Evolutionary conservation across 208 protist genomes (phyloP).

Genomic region (Wallacemonas sp.): DNA sequence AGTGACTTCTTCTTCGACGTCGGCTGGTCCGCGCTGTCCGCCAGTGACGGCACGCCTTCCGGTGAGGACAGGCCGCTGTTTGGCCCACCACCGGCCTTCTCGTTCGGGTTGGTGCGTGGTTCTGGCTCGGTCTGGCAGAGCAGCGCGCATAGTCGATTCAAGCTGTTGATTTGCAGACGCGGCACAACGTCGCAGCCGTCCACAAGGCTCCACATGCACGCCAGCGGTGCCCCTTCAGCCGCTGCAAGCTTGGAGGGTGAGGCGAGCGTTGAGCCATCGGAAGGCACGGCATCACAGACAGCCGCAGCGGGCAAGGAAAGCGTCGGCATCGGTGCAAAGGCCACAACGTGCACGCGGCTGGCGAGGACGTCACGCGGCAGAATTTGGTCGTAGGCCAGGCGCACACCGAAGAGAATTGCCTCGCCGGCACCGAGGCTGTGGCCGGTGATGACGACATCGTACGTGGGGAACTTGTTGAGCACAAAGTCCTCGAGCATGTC

Average conservation of each 20-base stretch:
- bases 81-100: constrained; percentile 21
- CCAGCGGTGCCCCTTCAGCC: background rate
- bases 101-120: background rate
- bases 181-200: constrained; percentile 57
- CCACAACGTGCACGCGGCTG: constrained; percentile 46
- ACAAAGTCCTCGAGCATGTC: constrained; percentile 42
- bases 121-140: constrained; percentile 8
- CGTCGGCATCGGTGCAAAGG: constrained; percentile 65
- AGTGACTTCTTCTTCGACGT: background rate
- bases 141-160: constrained; percentile 45
- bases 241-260: background rate
- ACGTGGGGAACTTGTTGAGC: constrained; percentile 33
- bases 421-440: constrained; percentile 75
- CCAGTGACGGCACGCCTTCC: too few species aligned
- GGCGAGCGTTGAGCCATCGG: too few species aligned
- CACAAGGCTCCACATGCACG: constrained; percentile 50
- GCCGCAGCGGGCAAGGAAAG: constrained; percentile 49
- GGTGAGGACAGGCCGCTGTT: too few species aligned
- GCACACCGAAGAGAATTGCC: constrained; percentile 61
- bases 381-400: constrained; percentile 33
- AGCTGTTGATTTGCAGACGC: constrained; percentile 66
- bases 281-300: constrained; percentile 46
- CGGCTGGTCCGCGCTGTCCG: too few species aligned
- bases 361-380: constrained; percentile 28
- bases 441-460: constrained; percentile 65